These are phyloP conservation scores for Globisporangium emineosum DNA, from an alignment of 352 stramenopile genomes.

Conservation along the genomic window DNA sequence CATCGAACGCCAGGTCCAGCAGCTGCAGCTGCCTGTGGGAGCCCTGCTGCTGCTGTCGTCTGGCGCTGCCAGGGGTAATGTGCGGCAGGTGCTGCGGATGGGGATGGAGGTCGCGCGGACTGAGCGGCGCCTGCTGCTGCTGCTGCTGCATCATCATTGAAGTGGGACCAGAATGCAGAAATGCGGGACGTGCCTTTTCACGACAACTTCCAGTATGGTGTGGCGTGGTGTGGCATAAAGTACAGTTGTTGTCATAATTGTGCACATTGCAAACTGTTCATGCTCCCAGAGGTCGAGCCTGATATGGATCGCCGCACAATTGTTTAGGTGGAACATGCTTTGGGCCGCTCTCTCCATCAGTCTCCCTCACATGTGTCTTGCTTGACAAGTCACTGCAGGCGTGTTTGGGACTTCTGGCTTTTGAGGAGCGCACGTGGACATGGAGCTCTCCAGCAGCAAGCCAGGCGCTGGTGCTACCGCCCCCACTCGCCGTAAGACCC, in stretches of 20 bases:
- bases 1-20: conserved; percentile 41
- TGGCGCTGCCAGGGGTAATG: not conserved
- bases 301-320: not conserved
- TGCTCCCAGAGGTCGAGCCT: not conserved
- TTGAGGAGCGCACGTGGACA: not conserved
- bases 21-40: conserved; percentile 26
- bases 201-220: not conserved
- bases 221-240: not conserved
- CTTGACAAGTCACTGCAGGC: not conserved
- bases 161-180: conserved; percentile 4
- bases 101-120: conserved; percentile 9
- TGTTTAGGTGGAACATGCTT: not conserved
- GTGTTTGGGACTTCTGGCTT: not conserved
- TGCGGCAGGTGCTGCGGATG: conserved; percentile 4
- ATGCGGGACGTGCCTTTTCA: not conserved
- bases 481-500: not conserved
- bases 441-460: not conserved
- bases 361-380: conserved; percentile 1
- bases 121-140: conserved; percentile 11
- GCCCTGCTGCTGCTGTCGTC: conserved; percentile 14
- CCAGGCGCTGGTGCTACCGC: not conserved
- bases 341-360: not conserved
- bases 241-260: no score
- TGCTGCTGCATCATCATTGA: not conserved
- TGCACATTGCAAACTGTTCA: no score